A percentile compares a stretch with the other conserved stretches of the same genome.
Conservation (phyloP, 2,329 filamentous ascomycete genomes). For the Annulohypoxylon truncatum region DNA sequence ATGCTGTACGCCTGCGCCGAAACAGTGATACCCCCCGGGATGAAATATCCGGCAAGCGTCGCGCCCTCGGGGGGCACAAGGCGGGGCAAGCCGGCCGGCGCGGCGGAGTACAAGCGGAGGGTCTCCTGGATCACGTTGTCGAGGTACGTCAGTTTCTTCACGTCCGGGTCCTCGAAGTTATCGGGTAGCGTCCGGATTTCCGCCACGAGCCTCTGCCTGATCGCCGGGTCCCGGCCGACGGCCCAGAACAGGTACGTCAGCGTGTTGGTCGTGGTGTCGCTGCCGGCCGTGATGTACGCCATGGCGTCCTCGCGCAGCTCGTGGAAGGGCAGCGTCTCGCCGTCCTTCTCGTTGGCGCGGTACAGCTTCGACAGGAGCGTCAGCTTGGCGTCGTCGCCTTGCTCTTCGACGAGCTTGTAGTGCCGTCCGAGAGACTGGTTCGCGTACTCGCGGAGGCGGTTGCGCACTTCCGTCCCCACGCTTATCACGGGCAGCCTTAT, state of each 20-base stretch:
- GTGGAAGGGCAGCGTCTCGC: constrained; percentile 35
- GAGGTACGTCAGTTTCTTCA: constrained; percentile 55
- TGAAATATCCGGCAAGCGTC: constrained; percentile 52
- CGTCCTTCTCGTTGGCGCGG: constrained; percentile 23
- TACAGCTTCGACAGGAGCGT: constrained; percentile 32
- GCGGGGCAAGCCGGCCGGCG: constrained; percentile 55
- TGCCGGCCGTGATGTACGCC: constrained; percentile 57
- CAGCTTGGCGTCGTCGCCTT: constrained; percentile 43
- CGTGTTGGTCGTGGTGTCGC: constrained; percentile 63
- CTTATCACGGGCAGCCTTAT: constrained; percentile 44
- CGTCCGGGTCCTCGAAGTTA: constrained; percentile 48
- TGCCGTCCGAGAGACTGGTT: constrained; percentile 48
- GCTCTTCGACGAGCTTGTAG: constrained; percentile 52
- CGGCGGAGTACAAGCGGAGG: constrained; percentile 57
- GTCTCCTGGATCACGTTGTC: constrained; percentile 59
- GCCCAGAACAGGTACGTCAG: constrained; percentile 61
- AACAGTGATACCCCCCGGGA: constrained; percentile 56
- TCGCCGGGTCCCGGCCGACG: constrained; percentile 48
- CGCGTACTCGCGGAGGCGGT: constrained; percentile 44
- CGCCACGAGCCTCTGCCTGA: constrained; percentile 50
- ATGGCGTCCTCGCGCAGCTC: constrained; percentile 51
- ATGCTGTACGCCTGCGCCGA: constrained; percentile 60
- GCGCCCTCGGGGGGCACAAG: constrained; percentile 55
- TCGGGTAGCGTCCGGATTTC: constrained; percentile 52
- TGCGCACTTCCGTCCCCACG: constrained; percentile 6